Evolutionary conservation across 148 eudicot species (phyloP).

Genomic region (Pouteria glomerata): DNA sequence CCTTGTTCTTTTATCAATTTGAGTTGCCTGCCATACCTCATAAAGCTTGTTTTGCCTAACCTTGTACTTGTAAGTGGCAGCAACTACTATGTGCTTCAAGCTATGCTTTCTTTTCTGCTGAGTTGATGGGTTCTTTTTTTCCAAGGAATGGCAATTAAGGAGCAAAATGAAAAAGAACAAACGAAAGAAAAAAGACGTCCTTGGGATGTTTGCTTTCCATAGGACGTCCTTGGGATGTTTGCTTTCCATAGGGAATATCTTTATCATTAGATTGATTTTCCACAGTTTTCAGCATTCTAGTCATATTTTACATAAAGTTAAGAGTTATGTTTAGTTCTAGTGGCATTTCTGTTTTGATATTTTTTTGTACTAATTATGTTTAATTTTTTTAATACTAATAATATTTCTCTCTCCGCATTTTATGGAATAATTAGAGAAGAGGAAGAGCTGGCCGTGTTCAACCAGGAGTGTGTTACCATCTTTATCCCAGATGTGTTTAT

Average conservation of each 20-base stretch:
- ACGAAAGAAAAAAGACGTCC: neutral
- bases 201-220: neutral
- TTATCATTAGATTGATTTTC: neutral
- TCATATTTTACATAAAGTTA: no score
- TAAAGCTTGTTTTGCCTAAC: neutral
- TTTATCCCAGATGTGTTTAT: constrained; percentile 91
- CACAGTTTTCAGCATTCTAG: no score
- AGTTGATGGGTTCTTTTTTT: neutral
- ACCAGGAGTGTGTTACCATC: constrained; percentile 96
- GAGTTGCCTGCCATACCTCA: no score
- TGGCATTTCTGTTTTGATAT: neutral
- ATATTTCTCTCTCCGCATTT: neutral
- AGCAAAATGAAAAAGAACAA: neutral
- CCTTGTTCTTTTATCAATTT: no score
- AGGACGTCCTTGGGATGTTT: neutral
- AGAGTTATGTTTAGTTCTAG: neutral
- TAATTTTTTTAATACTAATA: neutral
- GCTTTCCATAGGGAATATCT: neutral
- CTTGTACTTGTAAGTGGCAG: neutral
- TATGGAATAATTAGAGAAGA: constrained; percentile 60
- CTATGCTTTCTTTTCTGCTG: neutral
- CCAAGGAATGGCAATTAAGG: neutral
- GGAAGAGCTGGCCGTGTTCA: constrained; percentile 99
- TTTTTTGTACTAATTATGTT: neutral
- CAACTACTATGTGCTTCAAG: constrained; percentile 7